Percentiles rank a stretch among this genome's conserved stretches.
These are phyloP conservation scores for Colletotrichum eleusines DNA, from an alignment of 2,329 filamentous ascomycete species.

Conservation along the genomic window DNA sequence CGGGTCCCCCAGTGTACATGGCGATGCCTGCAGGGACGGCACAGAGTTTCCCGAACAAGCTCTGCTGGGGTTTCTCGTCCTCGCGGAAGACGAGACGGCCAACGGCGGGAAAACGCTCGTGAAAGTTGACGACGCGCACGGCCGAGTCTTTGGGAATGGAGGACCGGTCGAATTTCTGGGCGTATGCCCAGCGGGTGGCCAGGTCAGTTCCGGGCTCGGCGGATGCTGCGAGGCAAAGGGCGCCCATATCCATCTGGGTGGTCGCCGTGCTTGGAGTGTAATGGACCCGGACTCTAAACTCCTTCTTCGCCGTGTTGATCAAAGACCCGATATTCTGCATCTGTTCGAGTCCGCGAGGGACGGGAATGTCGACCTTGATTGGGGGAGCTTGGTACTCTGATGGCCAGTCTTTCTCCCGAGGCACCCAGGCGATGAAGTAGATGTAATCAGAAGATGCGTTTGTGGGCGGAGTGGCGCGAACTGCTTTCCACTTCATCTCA, in stretches of 20 bases:
- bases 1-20: conserved; percentile 19
- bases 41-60: conserved; percentile 7
- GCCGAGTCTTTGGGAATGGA: neutral
- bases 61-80: neutral
- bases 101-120: conserved; percentile 11
- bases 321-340: neutral
- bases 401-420: neutral
- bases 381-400: neutral
- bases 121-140: neutral
- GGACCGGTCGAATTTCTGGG: conserved; percentile 9
- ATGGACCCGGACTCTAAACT: neutral
- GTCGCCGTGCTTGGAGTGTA: neutral
- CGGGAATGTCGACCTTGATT: neutral
- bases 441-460: neutral
- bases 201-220: neutral
- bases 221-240: neutral
- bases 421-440: conserved; percentile 15
- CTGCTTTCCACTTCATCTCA: conserved; percentile 1
- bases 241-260: conserved; percentile 21
- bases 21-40: conserved; percentile 21
- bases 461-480: conserved; percentile 1
- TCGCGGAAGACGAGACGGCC: neutral
- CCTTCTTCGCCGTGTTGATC: neutral
- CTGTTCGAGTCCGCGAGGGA: neutral
- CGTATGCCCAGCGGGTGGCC: conserved; percentile 15